These are phyloP conservation scores for Geotrichum klebahnii DNA, from an alignment of 1,139 yeast genomes.

Conservation along the genomic window DNA sequence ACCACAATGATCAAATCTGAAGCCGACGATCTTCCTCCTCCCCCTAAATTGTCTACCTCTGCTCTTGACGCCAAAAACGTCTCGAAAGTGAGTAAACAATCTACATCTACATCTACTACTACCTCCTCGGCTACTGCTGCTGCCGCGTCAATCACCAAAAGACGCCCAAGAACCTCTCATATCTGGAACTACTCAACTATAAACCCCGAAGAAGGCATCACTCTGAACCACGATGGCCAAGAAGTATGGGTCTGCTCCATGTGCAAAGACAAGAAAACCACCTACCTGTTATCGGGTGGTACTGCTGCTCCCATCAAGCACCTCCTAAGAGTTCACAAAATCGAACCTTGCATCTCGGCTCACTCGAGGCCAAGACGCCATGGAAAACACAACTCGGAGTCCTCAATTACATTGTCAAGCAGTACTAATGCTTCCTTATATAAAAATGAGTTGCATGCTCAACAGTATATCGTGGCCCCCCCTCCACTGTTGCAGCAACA, in stretches of 20 bases:
- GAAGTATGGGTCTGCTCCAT: slow-evolving; percentile 22
- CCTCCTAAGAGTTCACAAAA: slow-evolving; percentile 19
- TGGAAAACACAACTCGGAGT: slow-evolving; percentile 19
- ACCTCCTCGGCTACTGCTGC: not conserved
- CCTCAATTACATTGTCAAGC: slow-evolving; percentile 11
- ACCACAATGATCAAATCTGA: slow-evolving; percentile 8
- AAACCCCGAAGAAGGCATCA: slow-evolving; percentile 21
- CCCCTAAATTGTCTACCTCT: slow-evolving; percentile 1
- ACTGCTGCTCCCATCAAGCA: slow-evolving; percentile 25
- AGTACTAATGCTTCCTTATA: slow-evolving; percentile 14
- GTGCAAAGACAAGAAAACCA: slow-evolving; percentile 20
- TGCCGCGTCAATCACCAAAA: slow-evolving; percentile 6
- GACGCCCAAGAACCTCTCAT: slow-evolving; percentile 23
- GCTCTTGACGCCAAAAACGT: slow-evolving; percentile 10
- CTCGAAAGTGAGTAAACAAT: slow-evolving; percentile 9
- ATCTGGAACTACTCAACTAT: slow-evolving; percentile 23
- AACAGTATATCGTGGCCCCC: slow-evolving; percentile 1
- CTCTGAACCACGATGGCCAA: slow-evolving; percentile 22
- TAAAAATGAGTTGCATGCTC: slow-evolving; percentile 11
- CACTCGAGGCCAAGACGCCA: slow-evolving; percentile 8
- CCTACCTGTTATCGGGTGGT: slow-evolving; percentile 23
- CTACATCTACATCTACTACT: not conserved
- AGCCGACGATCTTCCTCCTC: slow-evolving; percentile 1
- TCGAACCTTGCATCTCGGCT: slow-evolving; percentile 18
- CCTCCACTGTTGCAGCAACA: not conserved